Conservation (phyloP, 1,284 basidiomycete species). For the Malassezia furfur region DNA sequence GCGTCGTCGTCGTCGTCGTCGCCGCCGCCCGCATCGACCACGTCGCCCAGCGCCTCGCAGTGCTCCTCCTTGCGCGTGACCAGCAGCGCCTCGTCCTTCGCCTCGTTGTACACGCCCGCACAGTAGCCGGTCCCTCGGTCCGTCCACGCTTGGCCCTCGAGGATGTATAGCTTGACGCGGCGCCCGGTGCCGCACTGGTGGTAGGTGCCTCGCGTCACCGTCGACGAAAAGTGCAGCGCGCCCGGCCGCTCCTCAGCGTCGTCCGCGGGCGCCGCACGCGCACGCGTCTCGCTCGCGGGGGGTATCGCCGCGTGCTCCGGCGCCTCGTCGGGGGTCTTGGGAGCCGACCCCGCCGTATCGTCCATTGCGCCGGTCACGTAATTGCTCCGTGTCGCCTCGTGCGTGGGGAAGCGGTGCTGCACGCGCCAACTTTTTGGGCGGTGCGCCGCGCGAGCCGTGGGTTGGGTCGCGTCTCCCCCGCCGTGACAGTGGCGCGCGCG, state of each 20-base stretch:
- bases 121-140: slow-evolving; percentile 47
- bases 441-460: no score
- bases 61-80: slow-evolving; percentile 40
- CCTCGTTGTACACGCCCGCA: slow-evolving; percentile 46
- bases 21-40: slow-evolving; percentile 41
- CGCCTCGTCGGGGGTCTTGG: no score
- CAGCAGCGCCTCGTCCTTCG: slow-evolving; percentile 39
- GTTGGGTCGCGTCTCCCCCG: no score
- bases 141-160: slow-evolving; percentile 41
- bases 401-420: no score
- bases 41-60: slow-evolving; percentile 33
- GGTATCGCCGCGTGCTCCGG: not conserved
- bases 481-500: no score
- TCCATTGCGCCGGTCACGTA: no score
- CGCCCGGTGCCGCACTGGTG: slow-evolving; percentile 47
- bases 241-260: not conserved
- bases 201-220: slow-evolving; percentile 37
- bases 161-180: slow-evolving; percentile 45
- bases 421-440: no score
- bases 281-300: no score
- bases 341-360: not conserved
- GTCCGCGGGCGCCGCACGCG: no score
- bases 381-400: no score
- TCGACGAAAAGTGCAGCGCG: slow-evolving; percentile 23
- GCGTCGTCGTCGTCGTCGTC: slow-evolving; percentile 29